Base-by-base conservation (phyloP, 257 asterid species). In the Petunia axillaris region DNA sequence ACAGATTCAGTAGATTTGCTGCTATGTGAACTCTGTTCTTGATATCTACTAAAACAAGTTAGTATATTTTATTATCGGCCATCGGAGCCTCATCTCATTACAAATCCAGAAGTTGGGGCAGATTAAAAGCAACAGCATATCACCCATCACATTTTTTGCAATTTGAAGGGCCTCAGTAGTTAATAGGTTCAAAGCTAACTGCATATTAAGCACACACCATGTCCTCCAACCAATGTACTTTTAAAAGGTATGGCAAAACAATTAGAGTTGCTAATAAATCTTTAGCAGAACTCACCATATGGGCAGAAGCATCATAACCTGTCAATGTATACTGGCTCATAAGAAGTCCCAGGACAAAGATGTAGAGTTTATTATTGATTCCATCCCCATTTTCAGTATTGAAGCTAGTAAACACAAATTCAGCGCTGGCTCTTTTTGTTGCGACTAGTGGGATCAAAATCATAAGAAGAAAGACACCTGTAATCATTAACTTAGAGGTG, bases 221-320 rank as follows among this genome's bases (percentile, higher is more conserved):
- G 13, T 6, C 52, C 2, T 14, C 36, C 74, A 6, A 11, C 6
- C 3, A 2, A 65, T 52, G 40, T 40, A 65, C 13, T 40, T 40
- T 25, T 6, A 40, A 16, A 40, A 65, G 15, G 14, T 39, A 65
- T n/a, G 14, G 36, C 36, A 65, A 39, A 14, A 39, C 50, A 38
- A 65, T 13, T 65, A 65, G 73, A 1, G 14, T 66, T 66, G 53
- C 37, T 39, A 14, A 14, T 59, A 9, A 48, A 71, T 46, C 46
- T 43, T 10, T 46, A 25, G 60, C 15, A 57, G n/a, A 76, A 85
- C 94, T 88, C 81, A 92, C 99, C 98, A 95, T 92, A 87, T 96
- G 97, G 16, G 97, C 98, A 79, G 99, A 96, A 64, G 99, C 98
- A 80, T 96, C 99, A 71, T 94, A 96, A 6, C 98, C 97, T 2